Evolutionary conservation across 768 basidiomycete genomes (phyloP), one percentile per base, ranked within the genome.

Genomic region (Suillus discolor): DNA sequence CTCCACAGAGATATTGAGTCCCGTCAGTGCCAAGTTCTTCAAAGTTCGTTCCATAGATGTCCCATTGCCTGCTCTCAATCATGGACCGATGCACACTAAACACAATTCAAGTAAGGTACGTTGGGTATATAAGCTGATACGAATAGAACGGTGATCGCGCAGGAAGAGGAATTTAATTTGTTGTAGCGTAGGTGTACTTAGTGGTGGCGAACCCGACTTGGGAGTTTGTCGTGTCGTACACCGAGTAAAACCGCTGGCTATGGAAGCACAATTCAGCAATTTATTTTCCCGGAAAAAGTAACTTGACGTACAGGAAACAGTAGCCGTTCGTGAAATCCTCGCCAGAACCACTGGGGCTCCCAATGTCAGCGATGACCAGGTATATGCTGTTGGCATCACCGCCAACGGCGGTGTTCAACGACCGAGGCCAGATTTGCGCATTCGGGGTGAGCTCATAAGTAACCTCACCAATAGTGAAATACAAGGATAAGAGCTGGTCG

Each of bases 191-290:
- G 25, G 80, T 81, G 66, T 73, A 72, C 23, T 62, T 4, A 2
- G 79, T 79, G 12, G 67, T 75, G 6, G 80, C 80, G 12, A 81
- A 63, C 18, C 79, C 80, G 47, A 80, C 71, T 8, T 64, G 74
- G 15, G 55, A 61, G 68, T 75, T 76, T 4, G 69, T 69, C 11
- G 72, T 68, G 63, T 81, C 80, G 66, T 69, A 80, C 16, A 78
- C 74, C 38, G 72, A 65, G 69, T 78, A 80, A 74, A 74, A 80
- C 25, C 80, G 71, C 69, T 81, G 34, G 34, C 61, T 44, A 4
- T 18, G n/a, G 34, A 45, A 16, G 36, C 18, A 34, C 31, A 36
- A 41, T 23, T 25, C 8, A 41, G 16, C 15, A 13, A 55, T 8
- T 38, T 1, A 13, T 31, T 47, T 60, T 20, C 36, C 62, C 18